Evolutionary conservation across 495 filamentous ascomycete species (phyloP).

Genomic region (Annulohypoxylon nitens): DNA sequence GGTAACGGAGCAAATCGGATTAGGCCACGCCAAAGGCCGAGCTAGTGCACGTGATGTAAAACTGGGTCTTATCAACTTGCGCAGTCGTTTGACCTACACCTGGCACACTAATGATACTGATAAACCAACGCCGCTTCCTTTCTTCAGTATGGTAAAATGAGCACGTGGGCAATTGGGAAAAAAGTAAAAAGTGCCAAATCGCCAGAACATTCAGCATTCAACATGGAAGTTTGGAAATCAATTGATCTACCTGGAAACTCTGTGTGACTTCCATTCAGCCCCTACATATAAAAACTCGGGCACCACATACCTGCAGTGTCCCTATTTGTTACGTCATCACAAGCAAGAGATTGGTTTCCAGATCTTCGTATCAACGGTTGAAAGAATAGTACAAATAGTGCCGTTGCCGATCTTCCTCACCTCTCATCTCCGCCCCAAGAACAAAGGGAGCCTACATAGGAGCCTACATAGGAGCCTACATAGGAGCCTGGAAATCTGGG

Average conservation of each 20-base stretch:
- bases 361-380: slow-evolving; percentile 5
- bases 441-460: neutral
- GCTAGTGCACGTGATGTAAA: slow-evolving; percentile 36
- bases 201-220: neutral
- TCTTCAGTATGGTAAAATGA: neutral
- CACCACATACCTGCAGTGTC: slow-evolving; percentile 10
- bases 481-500: neutral
- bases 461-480: neutral
- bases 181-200: slow-evolving; percentile 3
- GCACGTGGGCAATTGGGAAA: neutral
- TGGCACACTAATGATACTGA: neutral
- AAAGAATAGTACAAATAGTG: neutral
- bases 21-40: slow-evolving; percentile 47
- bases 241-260: neutral
- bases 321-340: slow-evolving; percentile 4
- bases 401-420: neutral
- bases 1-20: slow-evolving; percentile 47
- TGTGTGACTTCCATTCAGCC: neutral
- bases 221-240: neutral
- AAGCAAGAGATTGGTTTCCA: slow-evolving; percentile 10
- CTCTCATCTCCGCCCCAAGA: slow-evolving; percentile 4
- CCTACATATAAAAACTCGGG: neutral
- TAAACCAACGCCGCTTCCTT: slow-evolving; percentile 3
- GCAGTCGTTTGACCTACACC: neutral
- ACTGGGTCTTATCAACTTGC: slow-evolving; percentile 24